Base-by-base conservation (phyloP, 2,329 filamentous ascomycete species). In the Paraphaeosphaeria sporulosa region DNA sequence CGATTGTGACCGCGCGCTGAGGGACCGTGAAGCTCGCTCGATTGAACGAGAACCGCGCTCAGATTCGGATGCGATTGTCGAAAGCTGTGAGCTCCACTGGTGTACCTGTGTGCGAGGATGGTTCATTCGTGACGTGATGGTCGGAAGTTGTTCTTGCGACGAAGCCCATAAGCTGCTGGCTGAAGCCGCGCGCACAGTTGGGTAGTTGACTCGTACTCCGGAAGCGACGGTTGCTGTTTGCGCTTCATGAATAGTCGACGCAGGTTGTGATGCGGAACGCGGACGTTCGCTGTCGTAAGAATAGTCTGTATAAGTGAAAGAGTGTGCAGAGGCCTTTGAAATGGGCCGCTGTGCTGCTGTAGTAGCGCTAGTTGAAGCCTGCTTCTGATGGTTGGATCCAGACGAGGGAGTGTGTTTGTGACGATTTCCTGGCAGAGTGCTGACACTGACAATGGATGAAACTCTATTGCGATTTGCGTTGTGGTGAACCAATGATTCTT, bases 21-120 rank as follows among this genome's bases (percentile, higher is more conserved):
- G 66, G 1, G 74, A 77, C 46, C 67, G 71, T 46, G 75, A 76
- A 57, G 54, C 61, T 42, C 74, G 70, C 46, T 68, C 71, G 54
- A 75, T 60, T 23, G 75, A 77, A 56, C 71, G 70, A 32, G 75
- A 78, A 48, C 68, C 72, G 59, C 73, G 75, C 58, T 77, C 76
- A 34, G 76, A 77, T 40, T 72, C 71, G 15, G 76, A 77, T 27
- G 67, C 64, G 44, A 77, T 78, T 19, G 76, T 79, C 54, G 76
- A 78, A 48, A 78, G 71, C 66, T 77, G 74, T 21, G 76, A 76
- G 65, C 76, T 78, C 76, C 76, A 78, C 49, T 76, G 73, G 61
- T 78, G 76, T 61, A 73, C 71, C 57, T 75, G 67, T 17, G 65
- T 64, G 23, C 70, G 64, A 55, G 69, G 74, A 61, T 74, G 71